Evolutionary conservation across 768 basidiomycete species (phyloP), one percentile per base, ranked within the genome.

Genomic region (Jaapia argillacea): DNA sequence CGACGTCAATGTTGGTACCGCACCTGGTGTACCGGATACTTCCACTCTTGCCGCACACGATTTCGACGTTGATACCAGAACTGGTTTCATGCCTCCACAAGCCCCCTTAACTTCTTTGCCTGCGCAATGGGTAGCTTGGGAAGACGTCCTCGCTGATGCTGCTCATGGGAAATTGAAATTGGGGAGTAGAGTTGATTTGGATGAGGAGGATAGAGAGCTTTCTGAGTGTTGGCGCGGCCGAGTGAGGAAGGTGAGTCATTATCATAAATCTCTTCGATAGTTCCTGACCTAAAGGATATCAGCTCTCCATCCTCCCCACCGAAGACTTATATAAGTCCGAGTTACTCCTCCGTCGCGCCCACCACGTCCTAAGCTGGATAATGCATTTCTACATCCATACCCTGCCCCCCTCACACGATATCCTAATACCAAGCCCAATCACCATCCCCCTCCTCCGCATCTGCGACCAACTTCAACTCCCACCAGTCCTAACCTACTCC

Each of bases 31-130:
- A 6, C 54, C 57, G 14, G 63, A 65, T 35, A 65, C 63, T 1
- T 58, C 64, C 12, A 65, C 64, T 0, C 54, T 65, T 39, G 63
- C 62, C 28, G 64, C 64, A 4, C 62, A 63, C 43, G 63, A 64
- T 42, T 98, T 90, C 67, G 91, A 97, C 58, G 86, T 98, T 47
- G 90, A 93, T 58, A 81, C 83, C 6, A 69, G 79, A 13, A 89
- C 90, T 0, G 93, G 94, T 0, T 97, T 98, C 60, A 82, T 97
- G 77, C 86, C 93, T 2, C 81, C 85, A 0, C 68, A 76, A 12
- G 74, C 79, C 0, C 91, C 91, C 1, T 58, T 82, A 0, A 51
- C 63, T 5, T 73, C 82, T 18, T 70, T 94, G 1, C 79, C 81
- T 0, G 45, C 31, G 1, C 57, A 63, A 43, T 94, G 78, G 75